These are phyloP conservation scores for Phytophthora sansomeana DNA, from an alignment of 352 stramenopile genomes.

Conservation along the genomic window DNA sequence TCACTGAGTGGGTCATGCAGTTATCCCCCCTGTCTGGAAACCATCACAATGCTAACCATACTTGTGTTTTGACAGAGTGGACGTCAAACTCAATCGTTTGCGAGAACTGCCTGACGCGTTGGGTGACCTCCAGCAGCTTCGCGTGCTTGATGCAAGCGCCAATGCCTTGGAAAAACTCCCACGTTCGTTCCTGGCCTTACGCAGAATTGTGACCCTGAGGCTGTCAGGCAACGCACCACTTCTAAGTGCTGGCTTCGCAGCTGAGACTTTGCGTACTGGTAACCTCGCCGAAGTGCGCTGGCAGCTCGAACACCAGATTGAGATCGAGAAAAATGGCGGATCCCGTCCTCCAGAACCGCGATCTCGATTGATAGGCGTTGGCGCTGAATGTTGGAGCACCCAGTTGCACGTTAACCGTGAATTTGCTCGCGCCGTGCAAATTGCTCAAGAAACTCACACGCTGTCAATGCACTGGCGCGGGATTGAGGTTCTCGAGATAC, in stretches of 20 bases:
- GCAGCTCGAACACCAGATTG: constrained; percentile 63
- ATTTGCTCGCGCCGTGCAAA: constrained; percentile 51
- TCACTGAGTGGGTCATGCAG: constrained; percentile 57
- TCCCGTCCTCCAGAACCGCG: constrained; percentile 41
- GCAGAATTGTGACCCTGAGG: constrained; percentile 53
- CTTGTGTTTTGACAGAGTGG: constrained; percentile 35
- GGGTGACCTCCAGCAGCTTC: constrained; percentile 51
- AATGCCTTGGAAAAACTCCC: constrained; percentile 65
- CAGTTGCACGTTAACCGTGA: constrained; percentile 72
- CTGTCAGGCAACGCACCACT: constrained; percentile 63
- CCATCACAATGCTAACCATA: background rate
- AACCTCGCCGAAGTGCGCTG: constrained; percentile 57
- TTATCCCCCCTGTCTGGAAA: background rate
- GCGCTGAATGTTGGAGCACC: constrained; percentile 71
- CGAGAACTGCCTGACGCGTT: constrained; percentile 51
- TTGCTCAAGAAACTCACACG: constrained; percentile 42
- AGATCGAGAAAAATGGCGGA: constrained; percentile 46
- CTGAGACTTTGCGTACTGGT: constrained; percentile 52
- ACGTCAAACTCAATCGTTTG: constrained; percentile 81
- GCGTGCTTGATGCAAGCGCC: constrained; percentile 62
- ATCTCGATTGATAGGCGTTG: constrained; percentile 52
- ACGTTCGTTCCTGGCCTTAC: constrained; percentile 54
- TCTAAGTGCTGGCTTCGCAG: constrained; percentile 38
- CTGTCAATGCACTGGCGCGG: constrained; percentile 82
- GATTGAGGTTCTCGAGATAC: constrained; percentile 53